Conservation (phyloP, 139 green algal species). For the Zygnema circumcarinatum region DNA sequence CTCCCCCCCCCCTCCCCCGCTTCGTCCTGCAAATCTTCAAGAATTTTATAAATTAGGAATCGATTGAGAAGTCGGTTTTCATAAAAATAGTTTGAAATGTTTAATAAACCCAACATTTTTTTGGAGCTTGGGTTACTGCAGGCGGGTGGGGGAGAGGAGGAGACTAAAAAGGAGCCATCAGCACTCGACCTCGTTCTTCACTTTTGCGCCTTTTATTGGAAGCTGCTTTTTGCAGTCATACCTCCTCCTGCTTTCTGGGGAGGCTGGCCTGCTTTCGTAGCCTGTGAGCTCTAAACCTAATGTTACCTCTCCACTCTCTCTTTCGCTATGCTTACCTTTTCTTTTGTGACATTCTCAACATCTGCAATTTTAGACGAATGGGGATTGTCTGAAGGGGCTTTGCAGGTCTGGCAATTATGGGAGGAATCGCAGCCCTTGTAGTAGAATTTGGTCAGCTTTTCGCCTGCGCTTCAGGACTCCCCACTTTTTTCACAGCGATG, state of each 20-base stretch:
- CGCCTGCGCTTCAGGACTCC: conserved; percentile 34
- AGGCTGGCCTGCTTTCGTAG: conserved; percentile 47
- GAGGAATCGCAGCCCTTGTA: conserved; percentile 14
- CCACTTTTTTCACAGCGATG: conserved; percentile 42
- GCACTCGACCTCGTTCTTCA: conserved; percentile 29
- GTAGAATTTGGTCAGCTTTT: conserved; percentile 41
- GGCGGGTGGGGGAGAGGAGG: background rate
- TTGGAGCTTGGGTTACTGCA: too few species aligned
- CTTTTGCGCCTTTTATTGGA: conserved; percentile 58
- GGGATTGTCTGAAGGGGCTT: too few species aligned
- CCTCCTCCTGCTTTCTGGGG: conserved; percentile 20
- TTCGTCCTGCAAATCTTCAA: too few species aligned
- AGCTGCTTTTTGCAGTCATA: conserved; percentile 57
- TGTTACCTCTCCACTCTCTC: too few species aligned
- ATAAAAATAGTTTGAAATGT: too few species aligned
- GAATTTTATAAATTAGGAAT: too few species aligned
- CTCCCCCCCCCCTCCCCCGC: too few species aligned
- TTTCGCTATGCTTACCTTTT: background rate
- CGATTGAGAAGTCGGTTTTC: too few species aligned
- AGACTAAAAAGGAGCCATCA: background rate
- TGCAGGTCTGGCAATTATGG: conserved; percentile 34
- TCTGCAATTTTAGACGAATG: too few species aligned
- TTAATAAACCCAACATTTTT: too few species aligned
- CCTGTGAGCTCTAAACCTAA: conserved; percentile 19
- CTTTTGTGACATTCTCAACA: too few species aligned